Percentiles rank a stretch among this genome's conserved stretches.
Evolutionary conservation across 306 rosid genomes (phyloP).

Genomic region (Rosa multiflora): DNA sequence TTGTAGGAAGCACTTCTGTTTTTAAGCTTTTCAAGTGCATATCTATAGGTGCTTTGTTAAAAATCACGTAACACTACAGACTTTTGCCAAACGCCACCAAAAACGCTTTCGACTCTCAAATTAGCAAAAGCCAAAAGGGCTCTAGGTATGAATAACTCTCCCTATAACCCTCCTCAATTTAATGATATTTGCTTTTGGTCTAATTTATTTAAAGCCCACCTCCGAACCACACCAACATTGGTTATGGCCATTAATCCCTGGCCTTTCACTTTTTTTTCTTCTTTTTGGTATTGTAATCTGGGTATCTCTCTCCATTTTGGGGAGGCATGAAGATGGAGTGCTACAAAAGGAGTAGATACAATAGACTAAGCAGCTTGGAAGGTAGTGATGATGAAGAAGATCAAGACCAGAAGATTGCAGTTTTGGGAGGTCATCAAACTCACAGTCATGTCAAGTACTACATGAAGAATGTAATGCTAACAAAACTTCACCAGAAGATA

Average conservation of each 20-base stretch:
- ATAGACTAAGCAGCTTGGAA: neutral
- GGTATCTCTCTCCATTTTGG: neutral
- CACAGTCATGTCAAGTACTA: conserved; percentile 1
- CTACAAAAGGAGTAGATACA: conserved; percentile 8
- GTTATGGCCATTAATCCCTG: neutral
- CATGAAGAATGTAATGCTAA: neutral
- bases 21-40: neutral
- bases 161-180: neutral
- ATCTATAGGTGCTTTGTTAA: neutral
- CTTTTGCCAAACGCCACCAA: neutral
- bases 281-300: neutral
- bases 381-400: neutral
- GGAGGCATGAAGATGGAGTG: conserved; percentile 9
- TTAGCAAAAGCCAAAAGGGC: neutral
- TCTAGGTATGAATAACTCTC: neutral
- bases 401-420: conserved; percentile 2
- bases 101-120: neutral
- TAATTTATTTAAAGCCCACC: neutral
- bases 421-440: conserved; percentile 3
- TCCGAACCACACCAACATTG: conserved; percentile 1
- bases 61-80: neutral
- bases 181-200: neutral
- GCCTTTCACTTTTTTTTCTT: neutral
- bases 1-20: neutral
- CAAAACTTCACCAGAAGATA: conserved; percentile 18